Percentiles rank a stretch among this genome's conserved stretches.
phyloP scores from a whole-genome alignment of 495 filamentous ascomycete genomes.

The Delitschia confertaspora region DNA sequence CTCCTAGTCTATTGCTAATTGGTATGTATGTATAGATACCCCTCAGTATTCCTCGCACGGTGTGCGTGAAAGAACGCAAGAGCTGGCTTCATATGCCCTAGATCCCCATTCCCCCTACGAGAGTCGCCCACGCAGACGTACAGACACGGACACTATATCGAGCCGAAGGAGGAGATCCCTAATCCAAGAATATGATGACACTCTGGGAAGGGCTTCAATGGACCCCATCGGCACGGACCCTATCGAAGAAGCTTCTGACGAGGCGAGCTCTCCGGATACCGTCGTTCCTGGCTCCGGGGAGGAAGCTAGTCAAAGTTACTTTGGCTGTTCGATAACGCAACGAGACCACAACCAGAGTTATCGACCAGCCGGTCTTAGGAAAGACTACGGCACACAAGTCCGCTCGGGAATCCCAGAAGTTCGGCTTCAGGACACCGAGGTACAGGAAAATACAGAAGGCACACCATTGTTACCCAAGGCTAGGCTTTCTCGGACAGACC shows the following conservation, averaged over 20 bases:
- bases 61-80: constrained; percentile 83
- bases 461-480: constrained; percentile 40
- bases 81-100: constrained; percentile 79
- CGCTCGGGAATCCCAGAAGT: constrained; percentile 10
- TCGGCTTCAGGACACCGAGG: constrained; percentile 19
- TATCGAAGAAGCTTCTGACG: constrained; percentile 50
- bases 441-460: constrained; percentile 31
- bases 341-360: neutral
- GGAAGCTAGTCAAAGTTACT: constrained; percentile 2
- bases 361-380: neutral
- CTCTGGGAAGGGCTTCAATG: constrained; percentile 14
- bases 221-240: constrained; percentile 32
- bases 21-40: constrained; percentile 48
- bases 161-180: constrained; percentile 8
- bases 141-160: constrained; percentile 21
- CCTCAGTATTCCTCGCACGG: constrained; percentile 62
- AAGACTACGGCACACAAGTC: neutral
- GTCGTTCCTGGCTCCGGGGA: constrained; percentile 14
- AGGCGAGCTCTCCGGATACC: constrained; percentile 21
- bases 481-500: constrained; percentile 27
- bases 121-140: constrained; percentile 12
- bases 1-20: neutral
- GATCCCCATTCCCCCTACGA: constrained; percentile 39
- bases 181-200: constrained; percentile 11
- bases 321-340: neutral